Evolutionary conservation across 306 rosid genomes (phyloP), one percentile per base, ranked within the genome.

Genomic region (Citrullus colocynthis): DNA sequence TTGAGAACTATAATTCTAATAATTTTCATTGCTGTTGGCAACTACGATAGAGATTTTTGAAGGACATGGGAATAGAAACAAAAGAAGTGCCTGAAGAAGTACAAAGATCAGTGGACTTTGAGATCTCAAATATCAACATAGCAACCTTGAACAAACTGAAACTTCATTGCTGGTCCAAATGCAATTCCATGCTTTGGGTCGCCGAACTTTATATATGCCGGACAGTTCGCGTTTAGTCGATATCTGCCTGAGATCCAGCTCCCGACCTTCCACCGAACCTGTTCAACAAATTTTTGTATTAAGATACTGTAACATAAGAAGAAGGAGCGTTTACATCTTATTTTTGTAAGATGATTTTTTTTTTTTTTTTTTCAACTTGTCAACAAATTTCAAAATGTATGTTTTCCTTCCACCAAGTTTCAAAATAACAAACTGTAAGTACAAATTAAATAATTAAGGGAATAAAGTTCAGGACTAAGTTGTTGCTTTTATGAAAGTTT

Each of bases 241-340:
- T 93, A 93, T 74, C 42, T 78, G 11, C 90, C 86, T 3, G 98
- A 91, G 45, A 85, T 60, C 95, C 95, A 91, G 6, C 82, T 77
- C 1, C 97, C 97, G 0, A 93, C 98, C 82, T 88, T 88, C 98
- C 98, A 93, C 58, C 83, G 85, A 3, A 93, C 86, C n/a, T 76
- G 65, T 4, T 90, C 95, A 21, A 9, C 4, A 24, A 24, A 24
- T 24, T 24, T 24, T 24, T 24, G 28, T 24, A 24, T 24, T 24
- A 24, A 24, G 28, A 24, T 24, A 24, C 28, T 24, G 28, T 24
- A 36, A 4, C 39, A 4, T 36, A 36, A 36, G 39, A 36, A 34
- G 39, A 36, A 36, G 4, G 39, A 36, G 39, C 39, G 39, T 36
- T 36, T 36, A 36, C 4, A 36, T 36, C 39, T 4, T 36, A 36